A percentile compares a stretch with the other conserved stretches of the same genome.
Evolutionary conservation across 305 asterid species (phyloP).

Genomic region (Plantago lanceolata): DNA sequence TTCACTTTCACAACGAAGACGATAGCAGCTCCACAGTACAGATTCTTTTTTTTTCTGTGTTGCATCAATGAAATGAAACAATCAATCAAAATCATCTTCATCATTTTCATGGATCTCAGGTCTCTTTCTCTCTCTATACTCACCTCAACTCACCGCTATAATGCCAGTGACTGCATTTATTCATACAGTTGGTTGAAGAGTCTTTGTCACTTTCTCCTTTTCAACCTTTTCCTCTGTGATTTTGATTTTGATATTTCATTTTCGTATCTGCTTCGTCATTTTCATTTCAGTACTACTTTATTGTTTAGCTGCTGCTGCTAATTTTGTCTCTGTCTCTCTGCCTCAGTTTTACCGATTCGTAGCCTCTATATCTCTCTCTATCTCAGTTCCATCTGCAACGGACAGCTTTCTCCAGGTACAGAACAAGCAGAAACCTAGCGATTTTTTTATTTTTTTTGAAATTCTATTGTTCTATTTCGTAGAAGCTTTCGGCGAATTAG

Average conservation of each 20-base stretch:
- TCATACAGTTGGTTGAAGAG: slow-evolving; percentile 29
- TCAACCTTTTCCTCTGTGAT: slow-evolving; percentile 10
- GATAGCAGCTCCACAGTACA: neutral
- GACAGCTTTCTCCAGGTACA: neutral
- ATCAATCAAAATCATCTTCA: neutral
- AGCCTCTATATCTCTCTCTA: too few species aligned
- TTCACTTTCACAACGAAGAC: neutral
- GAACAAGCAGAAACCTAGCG: too few species aligned
- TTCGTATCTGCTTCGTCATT: slow-evolving; percentile 7
- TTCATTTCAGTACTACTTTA: slow-evolving; percentile 10
- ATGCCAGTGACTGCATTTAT: slow-evolving; percentile 50
- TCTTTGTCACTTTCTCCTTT: slow-evolving; percentile 27
- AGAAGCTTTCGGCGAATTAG: too few species aligned
- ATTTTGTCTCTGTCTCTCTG: slow-evolving; percentile 16
- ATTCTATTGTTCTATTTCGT: too few species aligned
- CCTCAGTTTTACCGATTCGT: neutral
- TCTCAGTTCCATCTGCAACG: too few species aligned
- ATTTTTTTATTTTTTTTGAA: too few species aligned
- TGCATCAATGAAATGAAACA: neutral
- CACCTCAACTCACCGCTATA: slow-evolving; percentile 14
- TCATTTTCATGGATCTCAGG: slow-evolving; percentile 45
- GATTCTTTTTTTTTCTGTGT: neutral
- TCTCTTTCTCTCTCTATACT: slow-evolving; percentile 18
- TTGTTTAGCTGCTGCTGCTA: slow-evolving; percentile 9
- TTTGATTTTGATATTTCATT: slow-evolving; percentile 9